Conservation (phyloP, 2,329 filamentous ascomycete species). For the Fusarium stilboides region DNA sequence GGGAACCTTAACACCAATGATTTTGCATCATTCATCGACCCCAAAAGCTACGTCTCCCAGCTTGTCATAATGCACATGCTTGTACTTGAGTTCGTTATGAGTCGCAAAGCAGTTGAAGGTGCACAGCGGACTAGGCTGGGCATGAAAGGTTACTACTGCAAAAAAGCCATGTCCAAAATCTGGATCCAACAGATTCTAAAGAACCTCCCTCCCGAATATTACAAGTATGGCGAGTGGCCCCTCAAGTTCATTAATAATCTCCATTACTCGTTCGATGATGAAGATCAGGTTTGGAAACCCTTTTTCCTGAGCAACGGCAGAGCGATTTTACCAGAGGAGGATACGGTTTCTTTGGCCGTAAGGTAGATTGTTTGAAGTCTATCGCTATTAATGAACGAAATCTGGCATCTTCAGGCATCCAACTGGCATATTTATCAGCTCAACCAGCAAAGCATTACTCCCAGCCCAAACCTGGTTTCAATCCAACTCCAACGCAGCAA, state of each 20-base stretch:
- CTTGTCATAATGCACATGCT: constrained; percentile 58
- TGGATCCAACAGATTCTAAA: constrained; percentile 58
- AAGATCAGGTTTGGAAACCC: constrained; percentile 45
- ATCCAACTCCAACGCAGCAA: too few species aligned
- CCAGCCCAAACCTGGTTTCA: neutral
- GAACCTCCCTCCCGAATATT: constrained; percentile 52
- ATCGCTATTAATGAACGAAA: neutral
- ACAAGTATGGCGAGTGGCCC: constrained; percentile 54
- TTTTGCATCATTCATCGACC: constrained; percentile 53
- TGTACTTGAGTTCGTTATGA: constrained; percentile 52
- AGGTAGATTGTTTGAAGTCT: constrained; percentile 1
- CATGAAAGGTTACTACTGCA: constrained; percentile 38
- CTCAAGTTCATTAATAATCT: constrained; percentile 44
- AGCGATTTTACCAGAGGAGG: constrained; percentile 15
- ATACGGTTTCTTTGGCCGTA: constrained; percentile 6
- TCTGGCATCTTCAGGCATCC: neutral
- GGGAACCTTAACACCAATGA: constrained; percentile 50
- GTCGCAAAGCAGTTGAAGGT: constrained; percentile 37
- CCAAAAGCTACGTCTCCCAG: constrained; percentile 52
- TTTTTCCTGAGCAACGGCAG: constrained; percentile 38
- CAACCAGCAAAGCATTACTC: neutral
- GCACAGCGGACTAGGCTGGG: constrained; percentile 4
- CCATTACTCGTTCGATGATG: constrained; percentile 43
- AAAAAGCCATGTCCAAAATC: constrained; percentile 53
- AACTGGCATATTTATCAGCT: neutral